phyloP scores from a whole-genome alignment of 78 protist species.

The Trichosphaerium sp. region DNA sequence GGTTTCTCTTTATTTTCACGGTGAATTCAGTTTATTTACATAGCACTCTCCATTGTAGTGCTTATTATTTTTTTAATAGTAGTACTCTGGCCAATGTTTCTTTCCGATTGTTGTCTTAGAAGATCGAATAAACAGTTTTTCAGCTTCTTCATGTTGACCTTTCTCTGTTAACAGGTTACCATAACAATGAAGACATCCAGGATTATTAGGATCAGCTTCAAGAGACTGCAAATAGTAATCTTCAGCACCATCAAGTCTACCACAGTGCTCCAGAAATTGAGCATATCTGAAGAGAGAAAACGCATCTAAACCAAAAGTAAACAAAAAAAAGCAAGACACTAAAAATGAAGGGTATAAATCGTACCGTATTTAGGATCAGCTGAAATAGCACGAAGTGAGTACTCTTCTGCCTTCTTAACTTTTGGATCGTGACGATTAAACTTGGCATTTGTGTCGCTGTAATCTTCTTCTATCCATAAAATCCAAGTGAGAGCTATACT shows the following conservation, averaged over 20 bases:
- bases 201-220: constrained; percentile 34
- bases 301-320: constrained; percentile 5
- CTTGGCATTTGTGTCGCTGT: constrained; percentile 14
- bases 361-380: constrained; percentile 13
- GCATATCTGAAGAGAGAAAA: constrained; percentile 43
- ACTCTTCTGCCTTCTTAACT: constrained; percentile 21
- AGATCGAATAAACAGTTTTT: no score
- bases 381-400: constrained; percentile 28
- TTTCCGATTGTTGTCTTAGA: no score
- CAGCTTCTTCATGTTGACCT: no score
- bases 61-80: no score
- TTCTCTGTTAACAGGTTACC: constrained; percentile 32
- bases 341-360: not conserved
- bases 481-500: constrained; percentile 20
- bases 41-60: no score
- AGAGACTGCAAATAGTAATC: constrained; percentile 27
- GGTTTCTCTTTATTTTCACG: no score
- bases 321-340: not conserved
- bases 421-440: constrained; percentile 14
- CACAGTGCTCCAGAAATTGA: constrained; percentile 37
- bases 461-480: no score
- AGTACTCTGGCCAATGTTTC: no score
- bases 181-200: constrained; percentile 32
- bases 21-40: no score
- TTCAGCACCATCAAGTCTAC: constrained; percentile 28